These are phyloP conservation scores for Pythium phragmitis DNA, from an alignment of 352 stramenopile species.

Conservation along the genomic window DNA sequence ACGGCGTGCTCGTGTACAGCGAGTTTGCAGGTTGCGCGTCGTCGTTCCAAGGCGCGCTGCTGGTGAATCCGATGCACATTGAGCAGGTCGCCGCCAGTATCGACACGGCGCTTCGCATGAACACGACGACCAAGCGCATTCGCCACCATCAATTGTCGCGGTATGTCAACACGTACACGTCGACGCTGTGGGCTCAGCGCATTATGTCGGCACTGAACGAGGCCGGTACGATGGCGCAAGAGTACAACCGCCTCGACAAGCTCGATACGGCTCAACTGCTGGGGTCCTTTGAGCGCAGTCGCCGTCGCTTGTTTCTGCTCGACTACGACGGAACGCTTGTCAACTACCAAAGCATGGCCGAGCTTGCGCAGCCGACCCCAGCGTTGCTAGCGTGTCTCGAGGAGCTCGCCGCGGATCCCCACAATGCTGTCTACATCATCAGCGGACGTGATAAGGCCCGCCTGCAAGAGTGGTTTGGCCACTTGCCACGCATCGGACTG, in stretches of 20 bases:
- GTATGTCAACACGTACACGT: slow-evolving; percentile 91
- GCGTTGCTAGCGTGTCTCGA: slow-evolving; percentile 62
- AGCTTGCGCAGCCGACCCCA: slow-evolving; percentile 60
- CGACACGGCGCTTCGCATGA: slow-evolving; percentile 84
- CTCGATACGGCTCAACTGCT: slow-evolving; percentile 81
- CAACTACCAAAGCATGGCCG: slow-evolving; percentile 76
- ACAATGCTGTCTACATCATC: slow-evolving; percentile 86
- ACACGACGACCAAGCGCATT: slow-evolving; percentile 84
- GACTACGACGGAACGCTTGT: slow-evolving; percentile 87
- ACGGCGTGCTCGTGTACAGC: slow-evolving; percentile 88
- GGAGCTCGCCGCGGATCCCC: slow-evolving; percentile 63
- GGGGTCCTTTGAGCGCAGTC: slow-evolving; percentile 82
- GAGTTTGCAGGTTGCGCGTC: slow-evolving; percentile 91
- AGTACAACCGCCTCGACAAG: slow-evolving; percentile 87
- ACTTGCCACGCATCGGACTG: slow-evolving; percentile 71
- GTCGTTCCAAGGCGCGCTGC: slow-evolving; percentile 83
- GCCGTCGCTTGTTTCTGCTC: slow-evolving; percentile 77
- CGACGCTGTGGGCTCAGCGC: slow-evolving; percentile 78
- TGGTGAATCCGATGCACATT: slow-evolving; percentile 90
- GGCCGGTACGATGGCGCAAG: slow-evolving; percentile 66
- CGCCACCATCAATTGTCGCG: slow-evolving; percentile 81
- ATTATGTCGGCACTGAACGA: slow-evolving; percentile 85
- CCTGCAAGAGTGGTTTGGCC: slow-evolving; percentile 81
- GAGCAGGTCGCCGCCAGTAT: slow-evolving; percentile 86
- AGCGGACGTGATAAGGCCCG: slow-evolving; percentile 77